Conservation (phyloP, 495 filamentous ascomycete species). For the Chaetomium cochliodes region DNA sequence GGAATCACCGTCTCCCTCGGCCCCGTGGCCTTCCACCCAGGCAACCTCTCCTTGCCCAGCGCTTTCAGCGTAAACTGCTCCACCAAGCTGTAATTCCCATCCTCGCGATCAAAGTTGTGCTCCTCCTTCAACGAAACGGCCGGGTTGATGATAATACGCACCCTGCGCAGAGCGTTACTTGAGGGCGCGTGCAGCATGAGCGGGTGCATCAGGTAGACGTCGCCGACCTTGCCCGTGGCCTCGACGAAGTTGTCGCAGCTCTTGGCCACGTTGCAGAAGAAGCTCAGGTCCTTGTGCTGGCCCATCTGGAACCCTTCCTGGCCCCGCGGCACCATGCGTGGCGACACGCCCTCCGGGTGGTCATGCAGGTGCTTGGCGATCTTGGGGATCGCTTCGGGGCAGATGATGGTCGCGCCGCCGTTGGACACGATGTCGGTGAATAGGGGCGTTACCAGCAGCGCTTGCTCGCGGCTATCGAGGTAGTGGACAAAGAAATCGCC, state of each 20-base stretch:
- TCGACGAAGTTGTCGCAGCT: conserved; percentile 58
- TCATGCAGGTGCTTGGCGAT: conserved; percentile 61
- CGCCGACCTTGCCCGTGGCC: conserved; percentile 61
- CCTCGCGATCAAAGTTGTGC: conserved; percentile 62
- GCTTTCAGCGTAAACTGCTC: conserved; percentile 63
- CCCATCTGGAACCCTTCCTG: conserved; percentile 41
- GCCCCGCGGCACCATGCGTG: conserved; percentile 60
- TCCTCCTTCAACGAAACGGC: conserved; percentile 62
- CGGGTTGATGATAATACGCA: conserved; percentile 72
- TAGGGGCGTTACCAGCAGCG: conserved; percentile 65
- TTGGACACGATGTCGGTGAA: conserved; percentile 62
- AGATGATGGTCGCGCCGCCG: conserved; percentile 69
- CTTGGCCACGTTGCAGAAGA: conserved; percentile 54
- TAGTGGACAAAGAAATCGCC: conserved; percentile 48
- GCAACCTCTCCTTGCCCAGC: conserved; percentile 57
- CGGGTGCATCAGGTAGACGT: conserved; percentile 69
- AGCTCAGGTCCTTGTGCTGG: conserved; percentile 47
- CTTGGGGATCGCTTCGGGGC: conserved; percentile 55
- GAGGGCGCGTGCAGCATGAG: conserved; percentile 70
- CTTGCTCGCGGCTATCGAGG: conserved; percentile 72
- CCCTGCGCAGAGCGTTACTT: conserved; percentile 56
- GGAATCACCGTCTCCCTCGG: conserved; percentile 50
- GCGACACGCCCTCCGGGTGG: conserved; percentile 67
- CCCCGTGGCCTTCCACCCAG: conserved; percentile 61
- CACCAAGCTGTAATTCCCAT: conserved; percentile 63